Percentiles rank a stretch among this genome's conserved stretches.
phyloP scores from a whole-genome alignment of 2,329 filamentous ascomycete genomes.

The Fusarium nelsonii region DNA sequence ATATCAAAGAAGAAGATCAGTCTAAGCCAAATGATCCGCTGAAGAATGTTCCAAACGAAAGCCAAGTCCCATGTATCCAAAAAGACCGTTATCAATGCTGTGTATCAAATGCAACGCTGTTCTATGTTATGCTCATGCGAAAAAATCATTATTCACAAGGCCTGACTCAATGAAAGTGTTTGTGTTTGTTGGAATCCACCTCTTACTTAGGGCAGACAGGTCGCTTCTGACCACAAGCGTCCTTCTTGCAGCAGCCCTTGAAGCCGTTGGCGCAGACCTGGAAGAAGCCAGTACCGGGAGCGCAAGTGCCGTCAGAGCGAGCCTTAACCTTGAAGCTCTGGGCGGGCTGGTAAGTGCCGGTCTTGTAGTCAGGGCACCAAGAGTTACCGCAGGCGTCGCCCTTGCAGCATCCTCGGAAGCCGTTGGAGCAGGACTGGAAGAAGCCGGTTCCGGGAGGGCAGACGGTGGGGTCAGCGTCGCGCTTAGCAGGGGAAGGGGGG shows the following conservation, averaged over 20 bases:
- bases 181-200: not conserved
- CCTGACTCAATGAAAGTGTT: not conserved
- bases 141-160: not conserved
- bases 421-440: conserved; percentile 30
- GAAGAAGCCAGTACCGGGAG: conserved; percentile 19
- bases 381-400: conserved; percentile 20
- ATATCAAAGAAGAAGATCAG: conserved; percentile 15
- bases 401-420: conserved; percentile 37
- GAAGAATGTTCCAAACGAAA: conserved; percentile 16
- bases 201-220: conserved; percentile 39
- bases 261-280: conserved; percentile 33
- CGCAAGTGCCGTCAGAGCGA: conserved; percentile 17
- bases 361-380: conserved; percentile 37
- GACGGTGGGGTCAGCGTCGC: conserved; percentile 12
- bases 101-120: conserved; percentile 21
- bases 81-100: conserved; percentile 1
- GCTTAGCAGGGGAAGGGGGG: not conserved
- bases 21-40: conserved; percentile 19
- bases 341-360: conserved; percentile 28
- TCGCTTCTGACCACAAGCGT: conserved; percentile 26
- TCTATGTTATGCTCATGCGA: conserved; percentile 15
- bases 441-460: conserved; percentile 17
- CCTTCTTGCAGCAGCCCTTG: conserved; percentile 39
- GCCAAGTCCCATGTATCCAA: conserved; percentile 11
- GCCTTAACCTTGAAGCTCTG: conserved; percentile 25